These are phyloP conservation scores for Sporothrix sp. DNA, from an alignment of 2,329 filamentous ascomycete species.

Conservation along the genomic window DNA sequence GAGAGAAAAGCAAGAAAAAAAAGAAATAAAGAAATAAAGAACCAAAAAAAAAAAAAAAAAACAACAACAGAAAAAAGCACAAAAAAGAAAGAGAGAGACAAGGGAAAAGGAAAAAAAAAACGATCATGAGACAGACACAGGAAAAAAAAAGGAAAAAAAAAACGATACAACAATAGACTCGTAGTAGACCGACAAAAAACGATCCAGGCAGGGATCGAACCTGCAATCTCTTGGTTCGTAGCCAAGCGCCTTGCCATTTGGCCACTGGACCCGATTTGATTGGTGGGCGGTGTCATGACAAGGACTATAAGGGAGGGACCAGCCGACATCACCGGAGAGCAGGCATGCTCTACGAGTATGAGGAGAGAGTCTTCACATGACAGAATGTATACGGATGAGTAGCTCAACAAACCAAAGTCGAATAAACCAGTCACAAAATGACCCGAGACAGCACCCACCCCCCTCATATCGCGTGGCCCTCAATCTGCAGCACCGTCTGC, in stretches of 20 bases:
- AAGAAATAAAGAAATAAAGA: neutral
- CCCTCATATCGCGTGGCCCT: neutral
- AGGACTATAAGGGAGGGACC: neutral
- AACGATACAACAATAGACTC: too few relatives aligned
- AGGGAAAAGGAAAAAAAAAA: neutral
- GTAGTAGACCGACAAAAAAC: neutral
- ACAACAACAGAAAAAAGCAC: neutral
- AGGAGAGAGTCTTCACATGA: too few relatives aligned
- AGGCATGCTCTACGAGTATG: too few relatives aligned
- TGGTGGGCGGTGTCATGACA: neutral
- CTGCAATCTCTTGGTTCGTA: conserved; percentile 31
- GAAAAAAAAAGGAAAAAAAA: neutral
- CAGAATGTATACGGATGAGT: neutral
- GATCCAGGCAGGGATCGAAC: conserved; percentile 28
- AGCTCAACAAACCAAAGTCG: neutral
- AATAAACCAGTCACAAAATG: too few relatives aligned
- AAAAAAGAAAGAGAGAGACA: neutral
- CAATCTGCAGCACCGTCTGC: conserved; percentile 22
- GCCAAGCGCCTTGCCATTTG: conserved; percentile 29
- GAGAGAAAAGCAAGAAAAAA: neutral
- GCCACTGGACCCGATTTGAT: conserved; percentile 20
- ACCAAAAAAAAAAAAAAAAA: neutral
- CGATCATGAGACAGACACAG: neutral
- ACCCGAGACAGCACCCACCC: neutral
- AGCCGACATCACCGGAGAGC: too few relatives aligned